These are phyloP conservation scores for Eucalyptus cloeziana DNA, from an alignment of 345 rosid genomes.

Conservation along the genomic window DNA sequence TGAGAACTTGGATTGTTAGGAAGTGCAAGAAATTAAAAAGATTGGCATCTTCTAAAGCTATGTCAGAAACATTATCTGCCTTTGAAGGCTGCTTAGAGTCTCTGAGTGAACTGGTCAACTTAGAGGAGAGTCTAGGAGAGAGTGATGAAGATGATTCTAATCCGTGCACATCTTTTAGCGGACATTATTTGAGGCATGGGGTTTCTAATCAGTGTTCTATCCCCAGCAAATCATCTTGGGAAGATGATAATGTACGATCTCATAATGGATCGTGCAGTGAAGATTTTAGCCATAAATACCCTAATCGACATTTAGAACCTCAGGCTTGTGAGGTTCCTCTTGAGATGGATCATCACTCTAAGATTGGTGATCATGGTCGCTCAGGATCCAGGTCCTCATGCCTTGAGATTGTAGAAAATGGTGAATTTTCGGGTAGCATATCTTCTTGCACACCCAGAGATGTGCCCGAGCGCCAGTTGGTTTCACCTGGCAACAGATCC, in stretches of 20 bases:
- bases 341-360: constrained; percentile 30
- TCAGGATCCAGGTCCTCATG: constrained; percentile 59
- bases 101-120: constrained; percentile 20
- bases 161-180: constrained; percentile 10
- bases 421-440: constrained; percentile 48
- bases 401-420: constrained; percentile 54
- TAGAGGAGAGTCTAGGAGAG: constrained; percentile 36
- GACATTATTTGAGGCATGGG: constrained; percentile 7
- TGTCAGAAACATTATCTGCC: constrained; percentile 30
- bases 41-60: constrained; percentile 32
- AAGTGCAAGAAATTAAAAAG: constrained; percentile 47
- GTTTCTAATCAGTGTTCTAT: constrained; percentile 16
- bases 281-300: constrained; percentile 5
- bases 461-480: constrained; percentile 31
- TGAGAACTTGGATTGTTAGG: constrained; percentile 56
- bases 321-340: constrained; percentile 8
- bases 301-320: constrained; percentile 26
- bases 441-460: constrained; percentile 65
- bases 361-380: constrained; percentile 43
- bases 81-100: constrained; percentile 46
- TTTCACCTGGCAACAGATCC: constrained; percentile 54
- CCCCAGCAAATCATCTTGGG: constrained; percentile 13
- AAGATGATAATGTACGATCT: constrained; percentile 5
- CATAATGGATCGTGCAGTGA: constrained; percentile 5
- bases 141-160: constrained; percentile 51